Evolutionary conservation across 1,284 basidiomycete species (phyloP), one percentile per base, ranked within the genome.

Genomic region (Austroboletus novae-zelandiae): DNA sequence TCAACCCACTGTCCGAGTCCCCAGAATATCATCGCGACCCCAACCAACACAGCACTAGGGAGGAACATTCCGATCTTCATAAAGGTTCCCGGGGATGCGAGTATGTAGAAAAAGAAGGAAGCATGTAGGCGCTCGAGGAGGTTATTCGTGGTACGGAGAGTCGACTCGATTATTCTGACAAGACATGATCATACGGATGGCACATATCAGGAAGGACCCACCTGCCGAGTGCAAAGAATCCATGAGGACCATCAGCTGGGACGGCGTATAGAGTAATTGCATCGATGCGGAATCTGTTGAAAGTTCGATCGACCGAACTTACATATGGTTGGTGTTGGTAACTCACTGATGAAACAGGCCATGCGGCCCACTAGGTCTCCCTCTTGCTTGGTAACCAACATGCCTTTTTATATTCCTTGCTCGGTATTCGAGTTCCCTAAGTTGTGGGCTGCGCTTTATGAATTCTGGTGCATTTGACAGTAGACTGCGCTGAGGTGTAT

Each of bases 61-160:
- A 98, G 78, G 68, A 92, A 98, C 62, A 78, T 83, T 1, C 92
- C 94, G 15, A 97, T 92, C 61, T 94, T 91, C 61, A 94, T 77
- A 71, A 96, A 96, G 1, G 76, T 77, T n/a, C 80, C 79, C 0
- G 89, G 82, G 25, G 77, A 78, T 5, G 89, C 83, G 52, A 95
- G 73, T 52, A 98, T 77, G 71, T 94, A 98, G 72, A 98, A 94
- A 74, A 97, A 96, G 71, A 95, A 94, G 1, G 92, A 95, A 5
- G 94, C 94, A 67, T 98, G 94, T 20, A 98, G 81, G 13, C 94
- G 84, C 65, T 98, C 94, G 11, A 97, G 79, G 8, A 97, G 79
- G 65, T 98, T 98, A 70, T 96, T 97, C 65, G 86, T 83, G 9
- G 93, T 91, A 50, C 94, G 81, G 32, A 96, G 74, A 11, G 89